phyloP scores from a whole-genome alignment of 1,284 basidiomycete species.

The Ganoderma boninense region DNA sequence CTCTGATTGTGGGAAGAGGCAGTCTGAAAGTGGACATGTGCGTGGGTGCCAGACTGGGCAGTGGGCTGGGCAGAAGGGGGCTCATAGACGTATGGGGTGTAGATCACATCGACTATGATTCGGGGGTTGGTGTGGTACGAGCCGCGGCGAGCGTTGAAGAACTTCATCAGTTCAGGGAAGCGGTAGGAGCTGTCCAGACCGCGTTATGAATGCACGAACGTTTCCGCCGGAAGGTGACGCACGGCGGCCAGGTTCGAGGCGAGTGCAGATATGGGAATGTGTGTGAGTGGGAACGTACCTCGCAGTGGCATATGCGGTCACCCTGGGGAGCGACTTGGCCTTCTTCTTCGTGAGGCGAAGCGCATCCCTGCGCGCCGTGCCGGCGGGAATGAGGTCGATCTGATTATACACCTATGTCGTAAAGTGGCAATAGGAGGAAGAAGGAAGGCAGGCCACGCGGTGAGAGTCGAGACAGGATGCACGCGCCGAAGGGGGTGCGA shows the following conservation, averaged over 20 bases:
- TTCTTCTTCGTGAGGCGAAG: constrained; percentile 91
- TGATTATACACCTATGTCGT: constrained; percentile 82
- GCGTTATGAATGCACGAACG: constrained; percentile 12
- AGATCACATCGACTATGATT: constrained; percentile 83
- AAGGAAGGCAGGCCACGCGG: constrained; percentile 12
- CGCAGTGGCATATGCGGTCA: constrained; percentile 95
- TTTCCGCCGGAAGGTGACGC: not conserved
- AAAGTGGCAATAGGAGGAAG: constrained; percentile 2
- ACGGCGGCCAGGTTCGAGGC: not conserved
- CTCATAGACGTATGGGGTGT: constrained; percentile 85
- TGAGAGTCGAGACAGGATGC: constrained; percentile 11
- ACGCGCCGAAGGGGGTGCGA: not conserved
- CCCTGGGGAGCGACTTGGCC: constrained; percentile 92
- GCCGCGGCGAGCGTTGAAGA: constrained; percentile 82
- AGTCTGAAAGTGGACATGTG: constrained; percentile 43
- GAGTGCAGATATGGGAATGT: not conserved
- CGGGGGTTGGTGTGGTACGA: constrained; percentile 89
- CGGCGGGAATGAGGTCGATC: constrained; percentile 92
- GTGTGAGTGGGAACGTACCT: constrained; percentile 58
- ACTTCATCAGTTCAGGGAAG: constrained; percentile 87
- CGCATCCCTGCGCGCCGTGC: constrained; percentile 92
- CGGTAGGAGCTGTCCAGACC: constrained; percentile 75
- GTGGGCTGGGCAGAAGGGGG: constrained; percentile 42
- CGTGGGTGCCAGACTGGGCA: constrained; percentile 29
- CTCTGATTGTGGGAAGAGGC: constrained; percentile 26